Base-by-base conservation (phyloP, 495 filamentous ascomycete genomes). In the Xylaria cubensis region DNA sequence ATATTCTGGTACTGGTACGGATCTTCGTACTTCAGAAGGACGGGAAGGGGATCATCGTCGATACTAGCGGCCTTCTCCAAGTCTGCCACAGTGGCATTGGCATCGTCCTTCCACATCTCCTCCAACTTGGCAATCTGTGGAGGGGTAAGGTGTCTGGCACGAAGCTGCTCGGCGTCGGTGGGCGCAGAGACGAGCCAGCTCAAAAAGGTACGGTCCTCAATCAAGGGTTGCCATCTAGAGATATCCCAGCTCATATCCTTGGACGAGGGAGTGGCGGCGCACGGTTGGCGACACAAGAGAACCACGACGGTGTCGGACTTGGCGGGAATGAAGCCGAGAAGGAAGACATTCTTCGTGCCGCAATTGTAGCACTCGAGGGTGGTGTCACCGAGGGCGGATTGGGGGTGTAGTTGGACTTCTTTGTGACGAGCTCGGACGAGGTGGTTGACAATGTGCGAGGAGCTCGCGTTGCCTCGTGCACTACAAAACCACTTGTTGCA, bases 211-310 rank as follows among this genome's bases (percentile, higher is more conserved):
- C 96, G 94, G 75, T 99, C 96, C 78, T 98, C 95, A 72, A 99
- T 98, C 48, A 99, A 86, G 3, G 96, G 96, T 75, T 98, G 95
- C 96, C 96, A 99, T 74, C 94, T 90, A 9, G 97, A 97, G 17
- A 94, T 95, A 82, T 99, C 96, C 96, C 96, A 99, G 80, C 95
- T 98, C 96, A 99, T 99, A 77, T 98, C 96, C 83, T 99, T 99
- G n/a, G 94, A 94, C 13, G 95, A 97, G 5, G 93, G 92, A 85
- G 92, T 94, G 42, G 97, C 90, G 50, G 94, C 96, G 82, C 96
- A 99, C 58, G 96, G 96, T 80, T 98, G 96, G 41, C 96, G 93
- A 82, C 96, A 99, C 10, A 99, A 88, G 51, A 99, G 89, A 21
- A 99, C 96, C 26, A 99, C 96, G 26, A 99, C 96, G 0, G 96